Evolutionary conservation across 768 basidiomycete genomes (phyloP).

Genomic region (Serendipita sp.): DNA sequence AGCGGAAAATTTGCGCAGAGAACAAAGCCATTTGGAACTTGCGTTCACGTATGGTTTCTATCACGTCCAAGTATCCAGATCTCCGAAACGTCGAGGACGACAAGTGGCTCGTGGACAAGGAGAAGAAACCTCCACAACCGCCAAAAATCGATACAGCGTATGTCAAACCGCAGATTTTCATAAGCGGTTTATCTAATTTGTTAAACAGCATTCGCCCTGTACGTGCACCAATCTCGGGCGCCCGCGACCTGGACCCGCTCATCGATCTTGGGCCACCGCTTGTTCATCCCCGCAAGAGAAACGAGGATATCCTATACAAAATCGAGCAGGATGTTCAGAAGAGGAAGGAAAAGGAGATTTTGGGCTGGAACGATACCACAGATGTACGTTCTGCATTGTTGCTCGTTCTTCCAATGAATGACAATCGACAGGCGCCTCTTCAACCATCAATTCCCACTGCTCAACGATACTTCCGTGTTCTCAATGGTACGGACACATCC

Average conservation of each 20-base stretch:
- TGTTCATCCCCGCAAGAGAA: slow-evolving; percentile 37
- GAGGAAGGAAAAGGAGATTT: slow-evolving; percentile 58
- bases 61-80: slow-evolving; percentile 23
- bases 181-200: background rate
- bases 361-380: slow-evolving; percentile 67
- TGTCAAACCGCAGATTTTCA: background rate
- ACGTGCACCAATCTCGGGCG: background rate
- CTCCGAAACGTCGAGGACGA: slow-evolving; percentile 54
- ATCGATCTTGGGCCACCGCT: slow-evolving; percentile 20
- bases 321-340: slow-evolving; percentile 45
- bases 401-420: slow-evolving; percentile 1
- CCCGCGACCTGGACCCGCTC: slow-evolving; percentile 4
- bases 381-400: slow-evolving; percentile 38
- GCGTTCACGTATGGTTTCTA: background rate
- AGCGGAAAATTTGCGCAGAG: background rate
- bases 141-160: slow-evolving; percentile 1
- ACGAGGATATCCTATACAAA: slow-evolving; percentile 39
- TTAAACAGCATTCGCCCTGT: background rate
- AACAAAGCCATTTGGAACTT: slow-evolving; percentile 10
- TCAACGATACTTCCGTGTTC: slow-evolving; percentile 50
- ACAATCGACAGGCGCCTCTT: slow-evolving; percentile 41
- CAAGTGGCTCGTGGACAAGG: slow-evolving; percentile 59
- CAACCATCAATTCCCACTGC: slow-evolving; percentile 46
- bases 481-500: slow-evolving; percentile 28
- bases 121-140: slow-evolving; percentile 39